Evolutionary conservation across 106 monocot genomes (phyloP), one percentile per base, ranked within the genome.

Genomic region (Phalaenopsis aphrodite): DNA sequence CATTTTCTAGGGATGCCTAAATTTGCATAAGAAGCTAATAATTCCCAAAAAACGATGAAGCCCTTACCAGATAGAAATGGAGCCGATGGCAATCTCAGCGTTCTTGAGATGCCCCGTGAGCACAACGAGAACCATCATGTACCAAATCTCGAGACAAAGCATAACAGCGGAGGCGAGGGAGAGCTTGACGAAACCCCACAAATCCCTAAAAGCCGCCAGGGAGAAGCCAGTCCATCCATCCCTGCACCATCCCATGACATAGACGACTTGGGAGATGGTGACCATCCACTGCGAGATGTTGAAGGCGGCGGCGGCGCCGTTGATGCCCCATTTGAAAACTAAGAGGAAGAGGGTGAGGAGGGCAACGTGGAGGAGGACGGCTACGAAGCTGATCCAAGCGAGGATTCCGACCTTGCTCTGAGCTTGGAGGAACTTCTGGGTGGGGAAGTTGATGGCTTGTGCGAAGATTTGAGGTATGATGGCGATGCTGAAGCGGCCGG

Each of bases 41-140:
- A 30, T 30, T 30, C 30, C 30, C 30, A 30, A 30, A 30, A 30
- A 30, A 30, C 30, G 30, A 52, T 0, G 12, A 52, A 2, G 12
- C 11, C 11, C 12, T 79, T 77, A 90, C 90, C 87, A 90, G 57
- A 90, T 86, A 3, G 90, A 88, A 36, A 90, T 77, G n/a, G 85
- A 85, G 76, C 84, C 87, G 3, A 88, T 73, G 36, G 87, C 79
- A 48, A 88, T 55, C 69, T 86, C 77, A 3, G 90, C 86, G 69
- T 90, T 82, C 47, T 85, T 77, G 39, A 88, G 47, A 80, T 88
- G 57, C 56, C 90, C 90, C 49, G 90, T 76, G 21, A 90, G 84
- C 48, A 90, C 66, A 16, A 90, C 42, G 38, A 90, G 58, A 11
- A 85, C 76, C 72, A 77, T 82, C 56, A 78, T 77, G 37, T 88